Percentiles rank a stretch among this genome's conserved stretches.
phyloP scores from a whole-genome alignment of 371 early-diverging fungal genomes.

The Actinomortierella ambigua region DNA sequence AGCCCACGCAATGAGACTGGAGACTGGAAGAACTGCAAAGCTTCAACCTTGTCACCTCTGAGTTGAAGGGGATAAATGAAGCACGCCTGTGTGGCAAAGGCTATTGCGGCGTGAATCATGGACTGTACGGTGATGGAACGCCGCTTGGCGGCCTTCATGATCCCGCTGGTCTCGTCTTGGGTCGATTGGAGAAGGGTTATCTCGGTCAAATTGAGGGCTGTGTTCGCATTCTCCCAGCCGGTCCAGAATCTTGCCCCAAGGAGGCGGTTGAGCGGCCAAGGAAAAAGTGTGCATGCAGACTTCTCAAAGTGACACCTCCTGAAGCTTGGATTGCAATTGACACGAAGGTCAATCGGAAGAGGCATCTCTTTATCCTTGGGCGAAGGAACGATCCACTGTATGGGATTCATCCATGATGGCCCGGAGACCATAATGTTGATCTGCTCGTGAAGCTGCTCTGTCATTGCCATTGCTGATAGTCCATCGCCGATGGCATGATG shows the following conservation, averaged over 20 bases:
- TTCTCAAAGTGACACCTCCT: constrained; percentile 20
- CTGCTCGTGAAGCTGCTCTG: constrained; percentile 20
- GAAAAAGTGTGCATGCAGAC: constrained; percentile 9
- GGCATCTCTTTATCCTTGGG: constrained; percentile 13
- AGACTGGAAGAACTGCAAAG: constrained; percentile 18
- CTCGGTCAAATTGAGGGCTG: constrained; percentile 13
- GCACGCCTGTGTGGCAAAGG: constrained; percentile 25
- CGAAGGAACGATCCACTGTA: constrained; percentile 9
- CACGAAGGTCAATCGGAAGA: constrained; percentile 8
- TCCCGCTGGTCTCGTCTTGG: constrained; percentile 15
- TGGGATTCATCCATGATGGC: too few relatives aligned
- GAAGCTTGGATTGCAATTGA: constrained; percentile 13
- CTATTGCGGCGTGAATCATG: constrained; percentile 17
- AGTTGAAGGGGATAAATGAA: constrained; percentile 12
- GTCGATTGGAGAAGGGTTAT: constrained; percentile 8
- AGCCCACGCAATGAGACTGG: constrained; percentile 17
- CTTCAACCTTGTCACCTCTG: constrained; percentile 4
- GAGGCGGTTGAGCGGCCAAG: constrained; percentile 13
- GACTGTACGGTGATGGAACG: constrained; percentile 22
- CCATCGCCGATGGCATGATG: constrained; percentile 37
- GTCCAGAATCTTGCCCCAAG: constrained; percentile 31
- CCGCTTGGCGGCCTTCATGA: constrained; percentile 18
- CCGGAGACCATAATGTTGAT: constrained; percentile 21
- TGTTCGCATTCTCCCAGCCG: constrained; percentile 20
- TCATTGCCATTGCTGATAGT: constrained; percentile 15